Conservation (phyloP, 805 yeast genomes). For the Candida glaebosa region DNA sequence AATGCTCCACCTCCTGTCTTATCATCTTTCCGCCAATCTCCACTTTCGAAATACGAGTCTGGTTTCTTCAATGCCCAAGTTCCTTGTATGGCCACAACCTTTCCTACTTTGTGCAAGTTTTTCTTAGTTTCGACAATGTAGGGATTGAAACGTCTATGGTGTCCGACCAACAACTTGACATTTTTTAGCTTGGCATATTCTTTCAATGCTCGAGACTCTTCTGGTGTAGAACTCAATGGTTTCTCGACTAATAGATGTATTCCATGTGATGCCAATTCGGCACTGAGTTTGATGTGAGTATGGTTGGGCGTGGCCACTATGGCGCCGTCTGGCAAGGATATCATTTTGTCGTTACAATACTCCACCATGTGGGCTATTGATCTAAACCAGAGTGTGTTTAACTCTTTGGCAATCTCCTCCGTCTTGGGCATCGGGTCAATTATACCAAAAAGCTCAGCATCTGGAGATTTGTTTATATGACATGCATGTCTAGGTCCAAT, state of each 20-base stretch:
- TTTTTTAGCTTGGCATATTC: slow-evolving; percentile 17
- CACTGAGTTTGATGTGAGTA: slow-evolving; percentile 30
- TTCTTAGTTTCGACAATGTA: slow-evolving; percentile 32
- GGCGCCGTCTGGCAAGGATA: slow-evolving; percentile 33
- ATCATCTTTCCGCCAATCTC: slow-evolving; percentile 30
- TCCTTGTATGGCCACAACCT: slow-evolving; percentile 35
- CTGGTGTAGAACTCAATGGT: slow-evolving; percentile 30
- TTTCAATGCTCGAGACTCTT: slow-evolving; percentile 28
- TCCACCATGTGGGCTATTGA: slow-evolving; percentile 23
- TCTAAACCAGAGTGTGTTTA: slow-evolving; percentile 19
- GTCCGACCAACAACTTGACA: slow-evolving; percentile 35
- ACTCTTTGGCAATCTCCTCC: slow-evolving; percentile 19
- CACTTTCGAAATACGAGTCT: slow-evolving; percentile 26
- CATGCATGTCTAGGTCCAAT: slow-evolving; percentile 41
- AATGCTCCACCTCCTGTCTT: slow-evolving; percentile 34
- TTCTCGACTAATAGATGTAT: slow-evolving; percentile 36
- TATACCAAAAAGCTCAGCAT: slow-evolving; percentile 27
- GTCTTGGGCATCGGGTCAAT: slow-evolving; percentile 33
- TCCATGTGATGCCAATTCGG: slow-evolving; percentile 29
- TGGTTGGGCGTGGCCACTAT: slow-evolving; percentile 39
- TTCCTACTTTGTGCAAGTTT: slow-evolving; percentile 25
- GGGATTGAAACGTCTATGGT: slow-evolving; percentile 40
- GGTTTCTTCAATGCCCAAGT: slow-evolving; percentile 36
- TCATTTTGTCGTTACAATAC: slow-evolving; percentile 13
- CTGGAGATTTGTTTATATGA: slow-evolving; percentile 23